Evolutionary conservation across 192 early-diverging fungal genomes (phyloP).

Genomic region (Rhizophagus sp.): DNA sequence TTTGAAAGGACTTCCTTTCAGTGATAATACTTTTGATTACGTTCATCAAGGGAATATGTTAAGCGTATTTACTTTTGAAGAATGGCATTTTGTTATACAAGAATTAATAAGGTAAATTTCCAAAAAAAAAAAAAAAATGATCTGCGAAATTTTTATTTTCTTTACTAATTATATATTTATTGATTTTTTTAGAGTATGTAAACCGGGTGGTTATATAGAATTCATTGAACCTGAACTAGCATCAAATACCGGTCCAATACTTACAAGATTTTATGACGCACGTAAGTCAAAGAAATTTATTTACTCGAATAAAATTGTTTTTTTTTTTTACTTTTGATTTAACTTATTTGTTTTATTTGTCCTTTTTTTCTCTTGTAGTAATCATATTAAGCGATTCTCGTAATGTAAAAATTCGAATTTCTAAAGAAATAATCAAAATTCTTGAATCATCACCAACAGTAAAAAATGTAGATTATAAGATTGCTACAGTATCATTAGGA

Average conservation of each 20-base stretch:
- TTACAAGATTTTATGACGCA: background rate
- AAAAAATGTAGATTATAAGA: background rate
- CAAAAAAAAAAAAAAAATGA: too few species aligned
- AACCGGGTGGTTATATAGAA: constrained; percentile 8
- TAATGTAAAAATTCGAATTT: background rate
- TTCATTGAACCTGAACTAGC: background rate
- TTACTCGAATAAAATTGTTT: too few species aligned
- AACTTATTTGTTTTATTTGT: too few species aligned
- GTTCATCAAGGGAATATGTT: background rate
- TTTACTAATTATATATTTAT: background rate
- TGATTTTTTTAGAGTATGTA: background rate
- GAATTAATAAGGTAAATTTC: background rate
- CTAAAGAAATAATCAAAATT: background rate
- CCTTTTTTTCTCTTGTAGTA: background rate
- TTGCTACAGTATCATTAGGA: background rate
- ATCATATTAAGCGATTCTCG: background rate
- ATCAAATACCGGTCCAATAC: background rate
- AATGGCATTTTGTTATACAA: background rate
- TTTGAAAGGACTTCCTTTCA: background rate
- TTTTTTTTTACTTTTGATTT: too few species aligned
- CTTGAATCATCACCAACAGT: background rate
- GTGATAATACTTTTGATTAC: background rate
- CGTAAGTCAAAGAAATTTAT: background rate
- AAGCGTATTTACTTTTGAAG: background rate
- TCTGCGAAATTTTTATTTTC: too few species aligned